A percentile compares a stretch with the other conserved stretches of the same genome.
phyloP scores from a whole-genome alignment of 2,329 filamentous ascomycete genomes.

The Cercospora berteroae region DNA sequence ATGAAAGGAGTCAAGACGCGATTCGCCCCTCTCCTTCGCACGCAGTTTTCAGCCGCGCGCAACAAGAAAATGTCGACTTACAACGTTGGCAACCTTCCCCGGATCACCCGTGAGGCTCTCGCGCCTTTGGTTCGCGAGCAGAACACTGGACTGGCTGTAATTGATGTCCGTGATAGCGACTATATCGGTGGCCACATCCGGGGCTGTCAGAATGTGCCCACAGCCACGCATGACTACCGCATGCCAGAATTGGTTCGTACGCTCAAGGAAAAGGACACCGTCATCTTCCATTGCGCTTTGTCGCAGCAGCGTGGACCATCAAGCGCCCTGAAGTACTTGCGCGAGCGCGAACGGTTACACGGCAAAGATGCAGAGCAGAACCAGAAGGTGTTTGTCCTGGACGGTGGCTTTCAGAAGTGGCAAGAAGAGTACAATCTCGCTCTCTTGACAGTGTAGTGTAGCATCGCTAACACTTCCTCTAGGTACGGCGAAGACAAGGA shows the following conservation, averaged over 20 bases:
- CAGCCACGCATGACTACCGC: slow-evolving; percentile 66
- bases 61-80: slow-evolving; percentile 35
- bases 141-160: slow-evolving; percentile 59
- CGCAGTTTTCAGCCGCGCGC: not conserved
- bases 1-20: not conserved
- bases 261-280: slow-evolving; percentile 72
- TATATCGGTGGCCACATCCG: slow-evolving; percentile 88
- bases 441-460: not conserved
- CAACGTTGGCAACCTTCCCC: slow-evolving; percentile 62
- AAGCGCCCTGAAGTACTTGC: slow-evolving; percentile 76
- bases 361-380: slow-evolving; percentile 37
- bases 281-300: slow-evolving; percentile 92
- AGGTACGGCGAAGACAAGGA: slow-evolving; percentile 71
- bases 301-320: slow-evolving; percentile 86
- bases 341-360: slow-evolving; percentile 61
- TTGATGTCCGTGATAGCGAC: slow-evolving; percentile 90
- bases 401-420: slow-evolving; percentile 84
- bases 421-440: slow-evolving; percentile 62
- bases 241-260: slow-evolving; percentile 80
- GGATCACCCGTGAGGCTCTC: slow-evolving; percentile 68
- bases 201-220: slow-evolving; percentile 73
- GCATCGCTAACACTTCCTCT: slow-evolving; percentile 11
- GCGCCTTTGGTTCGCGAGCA: slow-evolving; percentile 55
- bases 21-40: not conserved
- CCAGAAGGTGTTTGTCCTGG: slow-evolving; percentile 78